These are phyloP conservation scores for Arabis alpina DNA, from an alignment of 345 rosid genomes.

Conservation along the genomic window DNA sequence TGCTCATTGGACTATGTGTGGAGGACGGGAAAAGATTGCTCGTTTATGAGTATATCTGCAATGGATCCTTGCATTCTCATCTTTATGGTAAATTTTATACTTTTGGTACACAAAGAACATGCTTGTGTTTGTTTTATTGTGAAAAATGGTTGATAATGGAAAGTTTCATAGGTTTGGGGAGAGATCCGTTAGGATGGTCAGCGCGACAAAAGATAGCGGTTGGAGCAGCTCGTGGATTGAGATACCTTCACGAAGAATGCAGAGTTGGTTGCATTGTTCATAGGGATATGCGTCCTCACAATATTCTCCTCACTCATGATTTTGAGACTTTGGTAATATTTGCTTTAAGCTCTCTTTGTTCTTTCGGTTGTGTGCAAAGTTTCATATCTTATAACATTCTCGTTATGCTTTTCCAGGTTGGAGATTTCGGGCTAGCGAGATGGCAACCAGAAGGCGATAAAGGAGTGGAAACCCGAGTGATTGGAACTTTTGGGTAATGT, in stretches of 20 bases:
- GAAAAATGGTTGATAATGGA: slow-evolving; percentile 15
- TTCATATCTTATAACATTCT: slow-evolving; percentile 15
- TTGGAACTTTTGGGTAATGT: slow-evolving; percentile 92
- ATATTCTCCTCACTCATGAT: slow-evolving; percentile 95
- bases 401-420: slow-evolving; percentile 54
- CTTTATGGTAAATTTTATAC: slow-evolving; percentile 72
- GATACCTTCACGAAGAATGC: slow-evolving; percentile 99
- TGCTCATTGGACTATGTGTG: slow-evolving; percentile 86
- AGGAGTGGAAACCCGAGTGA: slow-evolving; percentile 93
- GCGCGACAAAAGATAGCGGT: slow-evolving; percentile 92
- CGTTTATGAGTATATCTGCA: slow-evolving; percentile 94
- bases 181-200: slow-evolving; percentile 74
- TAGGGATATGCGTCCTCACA: slow-evolving; percentile 96
- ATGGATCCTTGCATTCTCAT: slow-evolving; percentile 90
- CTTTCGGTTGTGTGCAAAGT: not conserved
- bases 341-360: slow-evolving; percentile 26
- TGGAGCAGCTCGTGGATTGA: slow-evolving; percentile 97
- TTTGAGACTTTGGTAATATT: slow-evolving; percentile 82
- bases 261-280: slow-evolving; percentile 99
- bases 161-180: slow-evolving; percentile 54
- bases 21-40: slow-evolving; percentile 89
- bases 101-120: slow-evolving; percentile 8
- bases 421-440: slow-evolving; percentile 97
- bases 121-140: not conserved
- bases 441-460: slow-evolving; percentile 98